phyloP scores from a whole-genome alignment of 495 filamentous ascomycete genomes.

The Cenococcum geophilum region DNA sequence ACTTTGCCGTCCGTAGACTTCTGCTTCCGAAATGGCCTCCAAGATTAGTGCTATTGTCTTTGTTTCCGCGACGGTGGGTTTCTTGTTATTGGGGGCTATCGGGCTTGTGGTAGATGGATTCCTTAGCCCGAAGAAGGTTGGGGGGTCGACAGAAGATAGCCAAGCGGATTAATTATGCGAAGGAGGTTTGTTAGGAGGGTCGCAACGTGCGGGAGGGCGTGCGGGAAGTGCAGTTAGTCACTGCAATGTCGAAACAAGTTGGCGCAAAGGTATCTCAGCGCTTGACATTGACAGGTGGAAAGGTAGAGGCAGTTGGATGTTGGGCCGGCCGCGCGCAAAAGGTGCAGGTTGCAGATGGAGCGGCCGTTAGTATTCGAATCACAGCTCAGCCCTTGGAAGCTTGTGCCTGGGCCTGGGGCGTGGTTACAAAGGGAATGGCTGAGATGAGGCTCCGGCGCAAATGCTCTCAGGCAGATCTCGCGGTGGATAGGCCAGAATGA shows the following conservation, averaged over 20 bases:
- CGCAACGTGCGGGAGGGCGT: neutral
- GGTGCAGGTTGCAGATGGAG: neutral
- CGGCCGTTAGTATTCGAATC: slow-evolving; percentile 12
- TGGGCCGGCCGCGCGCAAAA: slow-evolving; percentile 14
- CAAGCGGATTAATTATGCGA: neutral
- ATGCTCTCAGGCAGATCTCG: slow-evolving; percentile 21
- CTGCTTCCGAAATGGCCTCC: slow-evolving; percentile 22
- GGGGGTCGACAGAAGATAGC: neutral
- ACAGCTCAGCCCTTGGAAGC: slow-evolving; percentile 6
- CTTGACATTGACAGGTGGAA: slow-evolving; percentile 7
- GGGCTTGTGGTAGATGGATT: slow-evolving; percentile 12
- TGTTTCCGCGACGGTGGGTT: neutral
- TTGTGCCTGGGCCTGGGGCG: slow-evolving; percentile 21
- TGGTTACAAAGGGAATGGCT: slow-evolving; percentile 2
- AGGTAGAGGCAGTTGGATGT: too few species aligned
- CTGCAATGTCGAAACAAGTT: neutral
- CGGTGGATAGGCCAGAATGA: slow-evolving; percentile 4
- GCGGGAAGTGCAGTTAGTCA: neutral
- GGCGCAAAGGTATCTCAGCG: slow-evolving; percentile 3
- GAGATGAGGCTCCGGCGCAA: slow-evolving; percentile 12
- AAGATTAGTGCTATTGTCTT: slow-evolving; percentile 16
- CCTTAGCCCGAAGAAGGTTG: neutral
- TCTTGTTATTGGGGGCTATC: slow-evolving; percentile 4
- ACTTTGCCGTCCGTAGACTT: slow-evolving; percentile 20
- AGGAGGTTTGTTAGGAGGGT: neutral